A percentile compares a stretch with the other conserved stretches of the same genome.
These are phyloP conservation scores for Emiliania huxleyi DNA, from an alignment of 78 protist species.

Conservation along the genomic window DNA sequence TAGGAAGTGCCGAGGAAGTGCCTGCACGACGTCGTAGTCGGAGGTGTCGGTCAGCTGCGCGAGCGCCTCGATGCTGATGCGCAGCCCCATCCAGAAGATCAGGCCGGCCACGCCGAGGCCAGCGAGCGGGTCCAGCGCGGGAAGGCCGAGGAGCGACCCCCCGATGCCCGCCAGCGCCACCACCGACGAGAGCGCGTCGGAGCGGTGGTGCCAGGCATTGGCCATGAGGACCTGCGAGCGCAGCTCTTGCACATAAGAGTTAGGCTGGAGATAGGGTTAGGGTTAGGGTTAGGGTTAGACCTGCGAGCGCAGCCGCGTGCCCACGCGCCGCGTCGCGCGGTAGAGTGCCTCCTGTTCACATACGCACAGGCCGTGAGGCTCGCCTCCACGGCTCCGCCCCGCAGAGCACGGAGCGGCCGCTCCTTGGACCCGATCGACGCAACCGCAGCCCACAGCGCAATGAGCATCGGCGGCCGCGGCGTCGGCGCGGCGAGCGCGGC, in stretches of 20 bases:
- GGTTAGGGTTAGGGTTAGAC: no score
- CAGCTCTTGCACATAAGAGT: no score
- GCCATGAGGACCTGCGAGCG: not conserved
- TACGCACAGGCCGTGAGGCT: no score
- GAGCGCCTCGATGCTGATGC: not conserved
- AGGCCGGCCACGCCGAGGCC: not conserved
- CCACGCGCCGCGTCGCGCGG: not conserved
- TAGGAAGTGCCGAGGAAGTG: no score
- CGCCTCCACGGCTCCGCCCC: no score
- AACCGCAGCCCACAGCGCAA: not conserved
- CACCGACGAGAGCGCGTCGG: constrained; percentile 29
- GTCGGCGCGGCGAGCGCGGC: not conserved
- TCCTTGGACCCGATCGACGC: not conserved
- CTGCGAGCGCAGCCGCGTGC: not conserved
- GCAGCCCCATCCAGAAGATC: not conserved
- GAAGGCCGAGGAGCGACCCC: not conserved
- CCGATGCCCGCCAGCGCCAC: constrained; percentile 37
- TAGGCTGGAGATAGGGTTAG: no score
- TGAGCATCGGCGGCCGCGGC: not conserved
- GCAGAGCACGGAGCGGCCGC: no score
- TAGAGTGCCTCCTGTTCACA: not conserved
- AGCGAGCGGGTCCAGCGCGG: constrained; percentile 20
- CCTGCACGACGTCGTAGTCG: not conserved
- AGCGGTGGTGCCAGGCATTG: constrained; percentile 49
- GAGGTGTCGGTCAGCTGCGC: constrained; percentile 22